Percentiles rank a stretch among this genome's conserved stretches.
phyloP scores from a whole-genome alignment of 805 yeast genomes.

The Barnettozyma sucrosica region DNA sequence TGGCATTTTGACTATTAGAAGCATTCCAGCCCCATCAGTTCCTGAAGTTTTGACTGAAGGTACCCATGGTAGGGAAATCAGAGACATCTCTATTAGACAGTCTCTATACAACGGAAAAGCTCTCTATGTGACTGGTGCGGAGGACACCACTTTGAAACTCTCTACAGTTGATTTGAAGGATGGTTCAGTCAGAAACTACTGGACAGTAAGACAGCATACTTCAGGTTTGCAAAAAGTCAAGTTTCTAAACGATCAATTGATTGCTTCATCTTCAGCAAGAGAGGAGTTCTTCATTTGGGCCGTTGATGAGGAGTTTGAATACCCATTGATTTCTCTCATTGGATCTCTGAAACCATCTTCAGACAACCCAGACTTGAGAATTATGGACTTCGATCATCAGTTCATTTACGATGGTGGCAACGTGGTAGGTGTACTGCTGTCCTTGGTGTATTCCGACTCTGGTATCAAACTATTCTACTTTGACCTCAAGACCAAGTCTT shows the following conservation, averaged over 20 bases:
- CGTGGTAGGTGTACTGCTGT: constrained; percentile 44
- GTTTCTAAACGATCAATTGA: constrained; percentile 44
- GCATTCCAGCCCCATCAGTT: constrained; percentile 21
- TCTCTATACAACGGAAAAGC: constrained; percentile 20
- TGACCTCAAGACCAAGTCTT: constrained; percentile 30
- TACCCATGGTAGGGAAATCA: constrained; percentile 86
- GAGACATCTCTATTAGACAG: constrained; percentile 60
- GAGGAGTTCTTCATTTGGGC: constrained; percentile 88
- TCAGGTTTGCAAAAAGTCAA: constrained; percentile 81
- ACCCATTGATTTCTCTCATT: constrained; percentile 43
- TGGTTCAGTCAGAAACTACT: constrained; percentile 42
- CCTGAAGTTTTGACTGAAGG: constrained; percentile 48
- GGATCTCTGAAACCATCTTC: constrained; percentile 51
- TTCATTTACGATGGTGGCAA: constrained; percentile 29
- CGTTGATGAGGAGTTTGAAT: constrained; percentile 32
- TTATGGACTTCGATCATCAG: constrained; percentile 73
- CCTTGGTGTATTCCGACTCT: constrained; percentile 84
- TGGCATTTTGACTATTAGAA: constrained; percentile 39
- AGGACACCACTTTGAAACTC: constrained; percentile 77
- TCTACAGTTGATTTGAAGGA: constrained; percentile 29
- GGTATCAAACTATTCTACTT: constrained; percentile 61
- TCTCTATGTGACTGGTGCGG: constrained; percentile 73
- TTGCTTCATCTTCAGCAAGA: constrained; percentile 67
- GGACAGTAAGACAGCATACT: constrained; percentile 75
- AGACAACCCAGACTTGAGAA: constrained; percentile 73